Evolutionary conservation across 768 basidiomycete species (phyloP), one percentile per base, ranked within the genome.

Genomic region (Pleurotus citrinopileatus): DNA sequence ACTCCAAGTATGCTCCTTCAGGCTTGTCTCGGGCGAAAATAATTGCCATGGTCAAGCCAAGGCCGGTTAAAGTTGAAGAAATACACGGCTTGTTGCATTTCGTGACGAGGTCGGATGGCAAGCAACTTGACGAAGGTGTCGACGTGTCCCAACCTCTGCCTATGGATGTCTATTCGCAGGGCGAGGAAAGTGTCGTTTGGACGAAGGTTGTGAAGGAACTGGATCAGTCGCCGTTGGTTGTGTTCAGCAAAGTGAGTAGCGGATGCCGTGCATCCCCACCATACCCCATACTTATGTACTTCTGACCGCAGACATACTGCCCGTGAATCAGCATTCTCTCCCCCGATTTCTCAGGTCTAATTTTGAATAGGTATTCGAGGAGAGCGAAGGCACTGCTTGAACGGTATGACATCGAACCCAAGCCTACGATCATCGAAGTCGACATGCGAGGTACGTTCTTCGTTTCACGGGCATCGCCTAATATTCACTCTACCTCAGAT

Each of bases 191-290:
- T 15, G 56, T 75, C 20, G 71, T 79, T 42, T 84, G 80, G 82
- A 53, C 58, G 29, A 66, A 68, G 56, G 72, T 80, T 38, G 66
- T 75, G 15, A 63, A 62, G 38, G 61, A 61, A 19, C 60, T 91
- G 43, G 62, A 73, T 15, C 66, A 79, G 27, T 74, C 80, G 60
- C 90, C 90, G 2, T 67, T 93, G 5, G 73, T 92, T 42, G 82
- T 93, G 10, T 91, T 93, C 61, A 91, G 89, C 75, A 93, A 93
- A 76, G 88, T 86, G 52, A 27, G 75, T 67, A 19, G n/a, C 20
- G 40, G 4, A 58, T 43, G 26, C 20, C 13, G 20, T 19, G 0
- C n/a, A 26, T 4, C 26, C 34, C 8, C 9, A 47, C 23, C 34
- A 23, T 38, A n/a, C 9, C 29, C 17, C 17, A 9, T 19, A 25